Conservation (phyloP, 2,329 filamentous ascomycete genomes). For the Raffaelea albimanens region DNA sequence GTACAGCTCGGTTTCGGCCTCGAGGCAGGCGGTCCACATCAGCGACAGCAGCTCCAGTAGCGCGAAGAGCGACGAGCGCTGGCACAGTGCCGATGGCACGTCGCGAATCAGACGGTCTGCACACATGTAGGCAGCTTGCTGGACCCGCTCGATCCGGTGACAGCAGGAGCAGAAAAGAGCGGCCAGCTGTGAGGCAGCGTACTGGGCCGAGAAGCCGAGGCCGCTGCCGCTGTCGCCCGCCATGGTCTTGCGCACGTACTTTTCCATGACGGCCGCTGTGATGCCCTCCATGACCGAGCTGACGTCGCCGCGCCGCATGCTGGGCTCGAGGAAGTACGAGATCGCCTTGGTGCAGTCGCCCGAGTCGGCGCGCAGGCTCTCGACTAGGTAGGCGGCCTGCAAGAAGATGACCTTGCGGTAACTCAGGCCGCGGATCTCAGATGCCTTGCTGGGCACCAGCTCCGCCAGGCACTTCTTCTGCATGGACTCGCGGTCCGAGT, state of each 20-base stretch:
- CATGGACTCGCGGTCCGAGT: constrained; percentile 62
- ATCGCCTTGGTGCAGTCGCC: constrained; percentile 87
- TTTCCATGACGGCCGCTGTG: constrained; percentile 60
- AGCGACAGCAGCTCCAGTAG: constrained; percentile 84
- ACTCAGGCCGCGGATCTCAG: constrained; percentile 71
- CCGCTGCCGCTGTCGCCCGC: constrained; percentile 59
- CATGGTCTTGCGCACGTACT: constrained; percentile 69
- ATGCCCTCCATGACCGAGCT: constrained; percentile 57
- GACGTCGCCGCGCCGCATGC: constrained; percentile 57
- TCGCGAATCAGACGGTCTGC: constrained; percentile 78
- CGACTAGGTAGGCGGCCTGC: constrained; percentile 81
- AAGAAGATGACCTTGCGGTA: constrained; percentile 90
- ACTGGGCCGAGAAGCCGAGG: constrained; percentile 78
- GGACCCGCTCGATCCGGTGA: constrained; percentile 84
- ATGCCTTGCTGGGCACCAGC: constrained; percentile 65
- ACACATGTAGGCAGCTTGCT: constrained; percentile 73
- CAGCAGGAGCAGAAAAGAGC: constrained; percentile 82
- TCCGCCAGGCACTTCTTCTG: constrained; percentile 72
- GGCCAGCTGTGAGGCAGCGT: constrained; percentile 80
- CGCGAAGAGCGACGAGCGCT: constrained; percentile 83
- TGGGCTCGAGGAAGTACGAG: constrained; percentile 90
- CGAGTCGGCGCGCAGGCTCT: constrained; percentile 74
- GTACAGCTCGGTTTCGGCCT: constrained; percentile 90
- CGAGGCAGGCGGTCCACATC: constrained; percentile 91
- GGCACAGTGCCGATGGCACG: constrained; percentile 82